Percentiles rank a stretch among this genome's conserved stretches.
Conservation (phyloP, 1,284 basidiomycete genomes). For the Ganoderma sp. region DNA sequence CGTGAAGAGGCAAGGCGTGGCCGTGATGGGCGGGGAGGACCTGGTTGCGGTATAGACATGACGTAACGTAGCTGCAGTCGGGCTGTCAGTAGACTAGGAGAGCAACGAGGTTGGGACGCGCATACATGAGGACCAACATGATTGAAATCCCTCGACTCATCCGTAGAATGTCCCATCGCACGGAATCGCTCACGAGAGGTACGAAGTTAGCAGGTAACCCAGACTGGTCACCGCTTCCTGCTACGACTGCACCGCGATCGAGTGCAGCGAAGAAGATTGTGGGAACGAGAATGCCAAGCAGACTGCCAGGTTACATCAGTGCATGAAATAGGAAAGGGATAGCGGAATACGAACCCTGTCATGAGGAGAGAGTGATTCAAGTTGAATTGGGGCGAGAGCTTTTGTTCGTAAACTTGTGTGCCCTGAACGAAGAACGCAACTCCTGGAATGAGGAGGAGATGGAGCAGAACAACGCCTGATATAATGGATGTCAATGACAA, state of each 20-base stretch:
- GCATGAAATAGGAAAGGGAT: neutral
- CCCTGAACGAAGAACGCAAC: slow-evolving; percentile 65
- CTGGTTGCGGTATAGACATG: slow-evolving; percentile 62
- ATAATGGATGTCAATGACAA: neutral
- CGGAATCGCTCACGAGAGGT: slow-evolving; percentile 27
- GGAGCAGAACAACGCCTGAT: slow-evolving; percentile 66
- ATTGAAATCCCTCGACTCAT: slow-evolving; percentile 69
- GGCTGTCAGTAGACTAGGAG: neutral
- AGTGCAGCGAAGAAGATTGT: slow-evolving; percentile 69
- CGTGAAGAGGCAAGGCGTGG: neutral
- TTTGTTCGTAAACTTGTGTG: slow-evolving; percentile 54
- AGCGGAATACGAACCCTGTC: slow-evolving; percentile 54
- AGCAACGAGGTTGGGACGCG: slow-evolving; percentile 7
- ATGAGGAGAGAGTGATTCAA: slow-evolving; percentile 69
- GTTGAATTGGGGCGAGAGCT: slow-evolving; percentile 55
- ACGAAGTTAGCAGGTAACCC: slow-evolving; percentile 6
- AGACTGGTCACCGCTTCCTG: neutral
- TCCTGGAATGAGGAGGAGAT: slow-evolving; percentile 66
- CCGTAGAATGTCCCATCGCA: slow-evolving; percentile 52
- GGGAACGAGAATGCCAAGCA: slow-evolving; percentile 64
- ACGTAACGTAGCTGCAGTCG: slow-evolving; percentile 49
- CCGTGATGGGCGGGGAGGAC: slow-evolving; percentile 47
- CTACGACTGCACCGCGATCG: slow-evolving; percentile 43
- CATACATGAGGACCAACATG: slow-evolving; percentile 64
- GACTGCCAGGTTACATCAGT: slow-evolving; percentile 44